Evolutionary conservation across 331 rosid species (phyloP).

Genomic region (Rhamnella rubrinervis): DNA sequence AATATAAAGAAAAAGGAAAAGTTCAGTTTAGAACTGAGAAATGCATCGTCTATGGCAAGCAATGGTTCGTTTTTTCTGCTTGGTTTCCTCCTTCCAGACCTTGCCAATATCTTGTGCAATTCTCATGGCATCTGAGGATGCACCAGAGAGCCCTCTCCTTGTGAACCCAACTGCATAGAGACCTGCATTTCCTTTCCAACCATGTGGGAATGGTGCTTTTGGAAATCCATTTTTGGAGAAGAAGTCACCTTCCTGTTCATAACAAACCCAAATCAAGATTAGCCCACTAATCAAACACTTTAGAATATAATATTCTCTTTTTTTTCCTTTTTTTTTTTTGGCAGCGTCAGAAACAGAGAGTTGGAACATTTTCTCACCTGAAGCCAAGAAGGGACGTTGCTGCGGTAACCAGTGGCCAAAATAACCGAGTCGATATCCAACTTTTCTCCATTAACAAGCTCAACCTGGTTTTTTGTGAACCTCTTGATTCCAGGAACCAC

Average conservation of each 20-base stretch:
- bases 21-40: conserved; percentile 56
- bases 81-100: conserved; percentile 74
- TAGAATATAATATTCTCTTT: too few relatives aligned
- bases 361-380: conserved; percentile 62
- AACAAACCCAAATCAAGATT: conserved; percentile 24
- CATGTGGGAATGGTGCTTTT: conserved; percentile 67
- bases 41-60: conserved; percentile 82
- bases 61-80: conserved; percentile 49
- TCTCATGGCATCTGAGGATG: conserved; percentile 77
- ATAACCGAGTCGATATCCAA: conserved; percentile 69
- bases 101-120: conserved; percentile 78
- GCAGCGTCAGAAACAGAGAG: conserved; percentile 5
- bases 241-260: conserved; percentile 71
- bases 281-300: conserved; percentile 5
- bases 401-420: conserved; percentile 92
- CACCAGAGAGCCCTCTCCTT: conserved; percentile 87
- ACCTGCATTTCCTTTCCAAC: conserved; percentile 88
- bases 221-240: conserved; percentile 87
- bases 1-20: background rate
- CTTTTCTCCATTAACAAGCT: conserved; percentile 59
- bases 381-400: conserved; percentile 97
- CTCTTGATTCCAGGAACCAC: conserved; percentile 77
- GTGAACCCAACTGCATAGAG: conserved; percentile 96
- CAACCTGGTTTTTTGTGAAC: conserved; percentile 45
- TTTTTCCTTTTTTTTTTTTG: background rate